Base-by-base conservation (phyloP, 495 filamentous ascomycete genomes). In the Aspergillus nanangensis region DNA sequence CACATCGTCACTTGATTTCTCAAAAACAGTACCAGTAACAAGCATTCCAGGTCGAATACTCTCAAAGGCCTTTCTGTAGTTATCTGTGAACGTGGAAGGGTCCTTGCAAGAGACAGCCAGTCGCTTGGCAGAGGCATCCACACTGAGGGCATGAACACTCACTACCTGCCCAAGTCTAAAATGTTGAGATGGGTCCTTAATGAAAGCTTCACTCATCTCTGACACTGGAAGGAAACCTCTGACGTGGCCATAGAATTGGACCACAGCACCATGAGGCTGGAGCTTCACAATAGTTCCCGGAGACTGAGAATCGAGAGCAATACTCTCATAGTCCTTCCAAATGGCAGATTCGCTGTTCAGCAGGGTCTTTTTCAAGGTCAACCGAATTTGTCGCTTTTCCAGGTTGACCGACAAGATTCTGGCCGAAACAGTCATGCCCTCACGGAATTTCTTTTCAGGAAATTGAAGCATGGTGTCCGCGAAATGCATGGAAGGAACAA, bases 191-290 rank as follows among this genome's bases (percentile, higher is more conserved):
- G 91, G 89, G 57, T 96, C 86, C 55, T 86, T 78, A 53, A 98
- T 96, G 62, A 83, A 96, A 11, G 90, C 87, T 58, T 96, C 94
- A 61, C 91, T 96, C 94, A 98, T 97, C 60, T 98, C 92, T 3
- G 87, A 86, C 2, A 94, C 81, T 1, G 93, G 92, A 44, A 98
- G 76, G 66, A 92, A 97, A 9, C 82, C 94, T 38, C 80, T 78
- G 31, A 96, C 68, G 8, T 72, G 64, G 18, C 90, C 88, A 57
- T 91, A 97, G 71, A 96, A 98, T 54, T 96, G 90, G 39, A 97
- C 87, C 17, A 94, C 79, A 10, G 92, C 93, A 46, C 93, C 94
- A 51, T 80, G 78, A 17, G 75, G 59, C 35, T 90, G 68, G 10
- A 97, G 62, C 36, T 82, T 93, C 50, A 95, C 70, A 41, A 98